Base-by-base conservation (phyloP, 2,329 filamentous ascomycete species). In the Rhynchosporium agropyri region DNA sequence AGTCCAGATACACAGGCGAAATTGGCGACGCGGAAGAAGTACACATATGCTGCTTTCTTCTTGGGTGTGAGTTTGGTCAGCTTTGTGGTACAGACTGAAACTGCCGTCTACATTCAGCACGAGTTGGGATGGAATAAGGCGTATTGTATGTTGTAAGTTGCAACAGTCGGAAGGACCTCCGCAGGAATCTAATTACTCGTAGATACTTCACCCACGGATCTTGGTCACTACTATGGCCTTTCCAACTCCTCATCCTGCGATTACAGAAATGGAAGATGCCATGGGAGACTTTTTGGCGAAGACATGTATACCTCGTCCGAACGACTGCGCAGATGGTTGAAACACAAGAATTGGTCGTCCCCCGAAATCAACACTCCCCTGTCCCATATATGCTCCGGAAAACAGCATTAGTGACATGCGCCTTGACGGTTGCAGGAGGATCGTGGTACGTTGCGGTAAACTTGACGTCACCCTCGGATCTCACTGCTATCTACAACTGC, bases 401-500 rank as follows among this genome's bases (percentile, higher is more conserved):
- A 65, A 97, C 91, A 0, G 87, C 89, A 3, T 86, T 92, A 63
- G 85, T 99, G 67, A 97, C 95, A 5, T 89, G 83, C 59, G 88
- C 93, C 6, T 82, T 99, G 62, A 99, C 95, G 2, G 80, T 98
- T 45, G 95, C 94, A 0, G 95, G 95, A 31, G 85, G 93, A 58
- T 94, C 89, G 71, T 99, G 95, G 95, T 99, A 98, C 73, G 83
- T 98, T 42, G 94, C 95, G 15, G 94, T 99, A 63, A 91, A 92
- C 77, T 79, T 97, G 81, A 99, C 95, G 0, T 97, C 91, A 3
- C 90, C 95, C 2, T 92, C 90, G 68, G 95, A 99, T 76, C 79
- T 99, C 71, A 99, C 95, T 0, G 95, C 95, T 60, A 99, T 99
- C 71, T 99, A 99, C 83, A 99, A 99, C 79, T 99, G 95, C 81